Percentiles rank a stretch among this genome's conserved stretches.
Evolutionary conservation across 768 basidiomycete species (phyloP).

Genomic region (Amanita brunnescens): DNA sequence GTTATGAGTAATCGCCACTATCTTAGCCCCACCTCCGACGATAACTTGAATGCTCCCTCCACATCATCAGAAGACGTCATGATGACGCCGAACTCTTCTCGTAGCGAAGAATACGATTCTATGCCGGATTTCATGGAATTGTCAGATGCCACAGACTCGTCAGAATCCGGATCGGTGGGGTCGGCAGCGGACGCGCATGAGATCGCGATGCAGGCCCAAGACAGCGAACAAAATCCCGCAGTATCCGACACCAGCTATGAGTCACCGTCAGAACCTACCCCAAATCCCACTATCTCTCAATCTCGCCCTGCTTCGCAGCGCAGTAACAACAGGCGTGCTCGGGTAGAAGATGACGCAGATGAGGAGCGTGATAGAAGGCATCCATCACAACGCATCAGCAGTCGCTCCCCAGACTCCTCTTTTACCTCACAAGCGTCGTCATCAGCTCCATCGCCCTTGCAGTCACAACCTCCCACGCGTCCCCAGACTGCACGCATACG

Average conservation of each 20-base stretch:
- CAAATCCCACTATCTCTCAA: conserved; percentile 7
- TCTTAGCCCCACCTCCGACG: background rate
- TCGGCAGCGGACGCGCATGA: conserved; percentile 4
- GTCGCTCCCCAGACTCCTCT: conserved; percentile 15
- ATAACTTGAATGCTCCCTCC: background rate
- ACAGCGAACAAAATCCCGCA: background rate
- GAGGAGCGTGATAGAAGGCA: conserved; percentile 54
- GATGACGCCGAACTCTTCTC: background rate
- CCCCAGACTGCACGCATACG: conserved; percentile 6
- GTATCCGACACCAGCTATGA: background rate
- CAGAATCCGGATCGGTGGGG: conserved; percentile 1
- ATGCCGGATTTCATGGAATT: conserved; percentile 20
- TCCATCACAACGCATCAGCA: conserved; percentile 45
- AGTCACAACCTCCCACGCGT: conserved; percentile 8
- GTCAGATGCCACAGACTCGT: background rate
- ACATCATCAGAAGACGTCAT: background rate
- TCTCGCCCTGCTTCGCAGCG: conserved; percentile 11
- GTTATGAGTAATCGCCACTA: background rate
- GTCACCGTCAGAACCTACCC: background rate
- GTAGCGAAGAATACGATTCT: conserved; percentile 18
- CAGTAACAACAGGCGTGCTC: conserved; percentile 35
- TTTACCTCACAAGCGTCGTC: conserved; percentile 10
- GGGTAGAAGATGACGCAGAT: conserved; percentile 57
- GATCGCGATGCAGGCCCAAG: conserved; percentile 8
- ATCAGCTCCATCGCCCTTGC: conserved; percentile 9